Evolutionary conservation across 2,329 filamentous ascomycete genomes (phyloP), one percentile per base, ranked within the genome.

Genomic region (Rhexocercosporidium sp.): DNA sequence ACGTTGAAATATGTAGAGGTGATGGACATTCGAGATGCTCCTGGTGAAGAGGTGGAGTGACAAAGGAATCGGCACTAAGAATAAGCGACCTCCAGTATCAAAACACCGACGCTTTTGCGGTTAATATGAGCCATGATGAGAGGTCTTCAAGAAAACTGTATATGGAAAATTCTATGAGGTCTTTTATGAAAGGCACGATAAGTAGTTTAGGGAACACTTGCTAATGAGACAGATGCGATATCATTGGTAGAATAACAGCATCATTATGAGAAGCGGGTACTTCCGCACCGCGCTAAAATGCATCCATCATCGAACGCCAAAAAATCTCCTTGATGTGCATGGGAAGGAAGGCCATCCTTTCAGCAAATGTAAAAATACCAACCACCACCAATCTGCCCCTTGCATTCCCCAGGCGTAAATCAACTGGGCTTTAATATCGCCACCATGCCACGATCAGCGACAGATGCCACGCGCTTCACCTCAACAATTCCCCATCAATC

Each of bases 401-500:
- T 59, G 11, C 60, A 18, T 49, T 20, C 0, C 27, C 22, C 34
- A 14, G 16, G 22, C 51, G 18, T 18, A 29, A 39, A 62, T 31
- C 22, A 64, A 18, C 25, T 31, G 27, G 60, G 34, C 34, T 22
- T 61, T 34, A 51, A 44, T 44, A n/a, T n/a, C n/a, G n/a, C n/a
- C 41, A 34, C 34, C 29, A 82, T 81, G 71, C 85, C 90, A 68
- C 90, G 91, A 77, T 92, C 88, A 81, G 89, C 92, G 78, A 88
- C 87, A 74, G 92, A 94, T 78, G 92, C 92, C 72, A 96, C 92
- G 75, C 90, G 92, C 77, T 96, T 92, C 80, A 92, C 90, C 18
- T 82, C 88, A 29, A 91, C 88, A 20, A 88, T 85, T 68, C 89
- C 89, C 41, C 91, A 93, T 80, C 78, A 78, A 64, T 78, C 80